These are phyloP conservation scores for Coemansia sp. DNA, from an alignment of 192 early-diverging fungal species.

Conservation along the genomic window DNA sequence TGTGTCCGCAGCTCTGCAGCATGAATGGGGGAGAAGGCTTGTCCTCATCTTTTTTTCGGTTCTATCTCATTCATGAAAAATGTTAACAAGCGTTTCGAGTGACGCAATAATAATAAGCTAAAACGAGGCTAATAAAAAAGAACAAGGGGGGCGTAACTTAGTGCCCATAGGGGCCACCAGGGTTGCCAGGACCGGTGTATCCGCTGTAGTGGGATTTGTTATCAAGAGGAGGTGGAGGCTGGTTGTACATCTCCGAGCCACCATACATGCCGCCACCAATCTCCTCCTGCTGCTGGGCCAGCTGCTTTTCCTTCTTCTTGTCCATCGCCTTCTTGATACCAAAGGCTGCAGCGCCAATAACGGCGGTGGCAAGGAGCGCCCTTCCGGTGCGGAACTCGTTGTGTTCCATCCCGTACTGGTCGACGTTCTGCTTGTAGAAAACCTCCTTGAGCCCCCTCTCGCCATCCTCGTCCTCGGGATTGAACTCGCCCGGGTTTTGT, in stretches of 20 bases:
- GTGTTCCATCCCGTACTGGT: conserved; percentile 28
- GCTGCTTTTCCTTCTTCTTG: conserved; percentile 23
- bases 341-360: conserved; percentile 22
- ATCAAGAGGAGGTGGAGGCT: not conserved
- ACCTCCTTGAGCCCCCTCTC: conserved; percentile 44
- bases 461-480: conserved; percentile 14
- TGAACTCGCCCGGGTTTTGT: not conserved
- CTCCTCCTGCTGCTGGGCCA: conserved; percentile 6
- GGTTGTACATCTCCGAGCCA: conserved; percentile 6
- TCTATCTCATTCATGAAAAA: not conserved
- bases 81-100: too few relatives aligned
- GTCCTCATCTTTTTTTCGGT: not conserved
- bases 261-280: conserved; percentile 10
- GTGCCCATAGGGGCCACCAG: conserved; percentile 10
- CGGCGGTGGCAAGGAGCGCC: conserved; percentile 12
- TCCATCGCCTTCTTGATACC: conserved; percentile 27
- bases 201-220: conserved; percentile 18
- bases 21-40: not conserved
- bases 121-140: not conserved
- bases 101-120: not conserved
- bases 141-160: not conserved
- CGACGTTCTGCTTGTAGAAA: conserved; percentile 29
- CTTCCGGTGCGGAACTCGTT: conserved; percentile 11
- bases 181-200: not conserved
- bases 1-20: too few relatives aligned